These are phyloP conservation scores for Colletotrichum siamense DNA, from an alignment of 2,329 filamentous ascomycete genomes.

Conservation along the genomic window DNA sequence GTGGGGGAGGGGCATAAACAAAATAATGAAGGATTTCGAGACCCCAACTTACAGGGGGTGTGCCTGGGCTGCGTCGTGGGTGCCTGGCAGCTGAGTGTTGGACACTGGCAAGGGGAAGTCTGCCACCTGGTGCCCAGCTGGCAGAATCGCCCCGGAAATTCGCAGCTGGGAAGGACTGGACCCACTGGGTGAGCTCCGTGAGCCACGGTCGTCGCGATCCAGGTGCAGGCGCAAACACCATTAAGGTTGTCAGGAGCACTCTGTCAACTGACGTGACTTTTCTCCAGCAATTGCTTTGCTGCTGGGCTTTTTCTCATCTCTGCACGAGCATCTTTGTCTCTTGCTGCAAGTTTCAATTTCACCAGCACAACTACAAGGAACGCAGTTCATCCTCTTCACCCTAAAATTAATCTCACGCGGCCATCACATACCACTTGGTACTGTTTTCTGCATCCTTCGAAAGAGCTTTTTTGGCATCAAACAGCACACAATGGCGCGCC, in stretches of 20 bases:
- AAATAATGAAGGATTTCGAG: constrained; percentile 17
- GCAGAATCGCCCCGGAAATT: background rate
- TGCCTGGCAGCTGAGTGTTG: background rate
- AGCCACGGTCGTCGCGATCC: constrained; percentile 17
- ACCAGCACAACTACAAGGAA: background rate
- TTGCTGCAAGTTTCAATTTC: background rate
- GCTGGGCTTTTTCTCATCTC: background rate
- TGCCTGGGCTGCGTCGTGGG: constrained; percentile 3
- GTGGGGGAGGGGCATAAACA: constrained; percentile 21
- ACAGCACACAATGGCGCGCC: constrained; percentile 8
- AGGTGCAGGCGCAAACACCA: constrained; percentile 23
- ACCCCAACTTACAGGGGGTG: constrained; percentile 10
- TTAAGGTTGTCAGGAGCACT: constrained; percentile 3
- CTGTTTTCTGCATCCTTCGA: constrained; percentile 2
- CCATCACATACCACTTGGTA: background rate
- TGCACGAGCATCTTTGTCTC: background rate
- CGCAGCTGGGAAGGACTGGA: background rate
- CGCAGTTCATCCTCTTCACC: background rate
- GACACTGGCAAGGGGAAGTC: background rate
- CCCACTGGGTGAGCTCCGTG: constrained; percentile 14
- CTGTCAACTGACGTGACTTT: background rate
- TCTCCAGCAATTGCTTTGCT: background rate
- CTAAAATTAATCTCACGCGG: background rate
- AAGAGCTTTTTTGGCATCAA: background rate
- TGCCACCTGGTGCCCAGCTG: background rate